Conservation (phyloP, 2,329 filamentous ascomycete genomes). For the Fusarium nematophilum region DNA sequence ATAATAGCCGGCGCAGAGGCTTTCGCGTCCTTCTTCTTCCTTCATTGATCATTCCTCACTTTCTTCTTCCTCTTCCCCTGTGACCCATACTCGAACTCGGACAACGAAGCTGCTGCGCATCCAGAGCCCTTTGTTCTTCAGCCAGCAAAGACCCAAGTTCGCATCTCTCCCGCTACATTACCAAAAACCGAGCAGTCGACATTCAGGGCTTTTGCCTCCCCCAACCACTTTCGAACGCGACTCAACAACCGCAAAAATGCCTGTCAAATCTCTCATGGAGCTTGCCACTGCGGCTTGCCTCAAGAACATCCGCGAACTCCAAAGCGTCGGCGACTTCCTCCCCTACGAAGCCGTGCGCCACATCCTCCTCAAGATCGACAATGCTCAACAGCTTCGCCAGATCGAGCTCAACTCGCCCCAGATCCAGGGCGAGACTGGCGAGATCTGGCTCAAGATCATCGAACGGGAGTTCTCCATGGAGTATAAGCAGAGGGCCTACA, state of each 20-base stretch:
- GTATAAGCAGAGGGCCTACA: constrained; percentile 68
- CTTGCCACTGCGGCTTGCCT: constrained; percentile 63
- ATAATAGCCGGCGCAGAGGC: background rate
- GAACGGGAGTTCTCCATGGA: constrained; percentile 78
- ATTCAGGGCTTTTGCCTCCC: no score
- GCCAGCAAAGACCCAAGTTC: no score
- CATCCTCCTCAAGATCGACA: constrained; percentile 78
- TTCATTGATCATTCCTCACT: background rate
- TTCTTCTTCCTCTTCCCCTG: background rate
- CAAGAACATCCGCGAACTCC: constrained; percentile 67
- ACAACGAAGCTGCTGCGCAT: background rate
- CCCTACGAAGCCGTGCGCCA: constrained; percentile 71
- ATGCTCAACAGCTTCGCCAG: constrained; percentile 77
- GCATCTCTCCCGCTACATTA: no score
- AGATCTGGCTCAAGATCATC: constrained; percentile 85
- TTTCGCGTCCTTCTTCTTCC: background rate
- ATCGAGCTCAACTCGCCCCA: constrained; percentile 84
- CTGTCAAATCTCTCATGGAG: constrained; percentile 62
- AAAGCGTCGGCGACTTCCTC: constrained; percentile 77
- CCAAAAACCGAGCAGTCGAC: no score
- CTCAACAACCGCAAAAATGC: constrained; percentile 45
- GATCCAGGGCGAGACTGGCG: constrained; percentile 73
- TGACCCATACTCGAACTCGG: constrained; percentile 1
- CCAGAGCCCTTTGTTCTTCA: no score
- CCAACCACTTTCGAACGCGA: background rate